A percentile compares a stretch with the other conserved stretches of the same genome.
Evolutionary conservation across 2,329 filamentous ascomycete genomes (phyloP).

Genomic region (Colletotrichum lentis): DNA sequence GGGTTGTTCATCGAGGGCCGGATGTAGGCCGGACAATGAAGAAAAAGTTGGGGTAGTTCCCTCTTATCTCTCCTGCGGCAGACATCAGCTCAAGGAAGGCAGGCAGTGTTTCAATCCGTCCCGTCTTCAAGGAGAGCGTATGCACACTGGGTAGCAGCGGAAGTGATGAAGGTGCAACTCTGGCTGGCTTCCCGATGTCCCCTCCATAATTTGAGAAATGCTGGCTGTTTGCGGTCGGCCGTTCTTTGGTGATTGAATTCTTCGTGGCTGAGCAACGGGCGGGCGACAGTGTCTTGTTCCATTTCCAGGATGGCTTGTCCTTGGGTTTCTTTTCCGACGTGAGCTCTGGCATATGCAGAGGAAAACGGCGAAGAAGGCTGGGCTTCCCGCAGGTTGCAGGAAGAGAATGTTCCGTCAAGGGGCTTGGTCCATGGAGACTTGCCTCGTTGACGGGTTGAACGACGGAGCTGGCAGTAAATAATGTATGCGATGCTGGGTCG

Average conservation of each 20-base stretch:
- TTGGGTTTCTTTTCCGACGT: conserved; percentile 1
- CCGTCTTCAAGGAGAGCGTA: background rate
- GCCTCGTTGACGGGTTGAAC: background rate
- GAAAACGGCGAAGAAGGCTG: conserved; percentile 1
- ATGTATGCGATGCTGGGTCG: conserved; percentile 3
- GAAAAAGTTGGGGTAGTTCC: conserved; percentile 7
- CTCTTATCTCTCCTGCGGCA: conserved; percentile 24
- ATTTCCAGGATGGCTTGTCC: conserved; percentile 1
- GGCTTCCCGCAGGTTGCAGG: conserved; percentile 6
- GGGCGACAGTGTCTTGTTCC: background rate
- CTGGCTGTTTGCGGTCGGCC: no score
- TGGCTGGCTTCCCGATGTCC: background rate
- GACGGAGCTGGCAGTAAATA: no score
- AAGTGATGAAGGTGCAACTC: background rate
- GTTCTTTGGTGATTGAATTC: no score
- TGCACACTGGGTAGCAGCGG: no score
- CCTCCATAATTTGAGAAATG: background rate
- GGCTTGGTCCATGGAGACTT: background rate
- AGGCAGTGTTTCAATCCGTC: conserved; percentile 33
- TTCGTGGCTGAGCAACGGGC: background rate
- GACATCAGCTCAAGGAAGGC: conserved; percentile 32
- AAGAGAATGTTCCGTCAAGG: background rate
- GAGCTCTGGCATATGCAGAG: conserved; percentile 27
- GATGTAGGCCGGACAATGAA: background rate
- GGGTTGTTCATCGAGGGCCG: background rate